Evolutionary conservation across 73 alveolate species (phyloP), one percentile per base, ranked within the genome.

Genomic region (Paramecium tetraurelia): DNA sequence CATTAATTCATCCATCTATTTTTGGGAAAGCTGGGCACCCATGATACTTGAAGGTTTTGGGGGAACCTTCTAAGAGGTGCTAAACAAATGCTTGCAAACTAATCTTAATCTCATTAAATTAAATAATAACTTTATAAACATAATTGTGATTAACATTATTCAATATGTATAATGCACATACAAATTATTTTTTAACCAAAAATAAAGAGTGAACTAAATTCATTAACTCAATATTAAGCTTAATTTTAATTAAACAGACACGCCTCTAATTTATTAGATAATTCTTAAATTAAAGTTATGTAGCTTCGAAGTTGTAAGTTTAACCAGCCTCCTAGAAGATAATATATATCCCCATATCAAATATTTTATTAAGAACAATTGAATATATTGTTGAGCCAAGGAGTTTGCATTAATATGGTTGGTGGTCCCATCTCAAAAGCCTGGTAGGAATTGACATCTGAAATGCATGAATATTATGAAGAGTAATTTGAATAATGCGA

Each of bases 1-100:
- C 75, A 80, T 44, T 4, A 80, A 46, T 80, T 80, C 57, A 21
- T 80, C 90, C 76, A 80, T 80, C 18, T 80, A 11, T 46, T 80
- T 24, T 20, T 80, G 20, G n/a, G 44, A 40, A 24, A 80, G 31
- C 9, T 80, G 7, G 9, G 33, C 33, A 18, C 72, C 72, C 90
- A 80, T 80, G 2, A 33, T 63, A 31, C 90, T 63, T 44, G 57
- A 24, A 40, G 90, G 90, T 38, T 48, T 80, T 0, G 90, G 90
- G 0, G 90, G 90, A 20, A 40, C 75, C 18, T 80, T 80, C 8
- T 38, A 44, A 35, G 75, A 43, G 10, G 53, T 72, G 33, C 7
- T 35, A 38, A 72, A 72, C 40, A 72, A 72, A 1, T 72, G 40
- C n/a, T 33, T 35, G 33, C 86, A 72, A 16, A 72, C 46, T 72